Base-by-base conservation (phyloP, 129 eudicot genomes). In the Lonicera japonica region DNA sequence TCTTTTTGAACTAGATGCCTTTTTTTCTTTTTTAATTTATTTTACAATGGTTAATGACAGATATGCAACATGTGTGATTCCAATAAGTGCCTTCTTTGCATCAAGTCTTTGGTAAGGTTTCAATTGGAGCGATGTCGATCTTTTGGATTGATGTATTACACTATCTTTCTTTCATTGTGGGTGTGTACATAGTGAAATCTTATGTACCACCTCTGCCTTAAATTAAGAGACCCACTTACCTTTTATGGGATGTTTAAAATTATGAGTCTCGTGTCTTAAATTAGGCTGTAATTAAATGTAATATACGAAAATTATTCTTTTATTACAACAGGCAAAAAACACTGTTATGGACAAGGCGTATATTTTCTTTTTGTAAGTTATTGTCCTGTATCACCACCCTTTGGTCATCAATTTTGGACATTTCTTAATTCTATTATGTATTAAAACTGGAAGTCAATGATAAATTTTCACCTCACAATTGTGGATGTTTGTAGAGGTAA, bases 71-170 rank as follows among this genome's bases (percentile, higher is more conserved):
- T 92, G 92, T 72, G 99, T 92, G 39, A 64, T 92, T 68, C 99
- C 99, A 21, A 92, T 92, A 45, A 92, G 99, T 66, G 99, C 99
- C 66, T 92, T 92, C 88, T 92, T 92, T 63, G 99, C 99, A 39
- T 82, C 96, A 63, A 92, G 99, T 77, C 95, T 92, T 39, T 92
- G 99, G 99, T 92, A 82, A 76, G 83, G 39, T 23, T 38, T 51
- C 58, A 17, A 69, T 15, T 16, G 57, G 38, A 24, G 11, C 39
- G 2, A 14, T 47, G 21, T 41, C 15, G 56, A 46, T 63, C 56
- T 24, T 47, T 16, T 61, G 11, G 8, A 56, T 48, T 16, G 14
- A 3, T 47, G 12, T 39, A 3, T 9, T 46, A 46, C 40, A 14
- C 13, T 7, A 18, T 62, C 12, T 25, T 29, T 21, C 21, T 5